phyloP scores from a whole-genome alignment of 495 filamentous ascomycete genomes.

The Talaromyces ruber region DNA sequence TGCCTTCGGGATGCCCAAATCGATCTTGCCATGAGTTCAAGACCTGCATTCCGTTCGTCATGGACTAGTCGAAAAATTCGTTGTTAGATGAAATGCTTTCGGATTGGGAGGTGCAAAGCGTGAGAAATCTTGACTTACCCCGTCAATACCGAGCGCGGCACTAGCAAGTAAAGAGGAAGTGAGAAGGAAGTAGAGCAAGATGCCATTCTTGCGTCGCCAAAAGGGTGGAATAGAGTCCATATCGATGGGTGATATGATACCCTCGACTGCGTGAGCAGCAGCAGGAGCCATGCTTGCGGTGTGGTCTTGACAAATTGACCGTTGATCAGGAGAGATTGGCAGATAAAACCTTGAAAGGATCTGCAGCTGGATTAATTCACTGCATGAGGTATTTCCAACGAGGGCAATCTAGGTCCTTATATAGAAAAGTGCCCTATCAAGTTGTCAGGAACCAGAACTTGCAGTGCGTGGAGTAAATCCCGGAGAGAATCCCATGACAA shows the following conservation, averaged over 20 bases:
- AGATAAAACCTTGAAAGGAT: not conserved
- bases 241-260: conserved; percentile 19
- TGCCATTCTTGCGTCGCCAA: conserved; percentile 22
- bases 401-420: not conserved
- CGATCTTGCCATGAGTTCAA: conserved; percentile 20
- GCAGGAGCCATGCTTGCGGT: conserved; percentile 13
- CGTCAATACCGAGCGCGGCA: conserved; percentile 20
- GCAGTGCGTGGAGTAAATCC: not conserved
- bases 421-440: not conserved
- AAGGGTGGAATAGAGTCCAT: conserved; percentile 17
- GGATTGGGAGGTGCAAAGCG: not conserved
- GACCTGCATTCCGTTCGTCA: conserved; percentile 28
- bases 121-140: conserved; percentile 10
- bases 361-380: not conserved
- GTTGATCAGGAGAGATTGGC: not conserved
- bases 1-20: conserved; percentile 38
- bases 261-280: conserved; percentile 15
- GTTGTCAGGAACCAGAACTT: not conserved
- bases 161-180: conserved; percentile 21
- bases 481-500: not conserved
- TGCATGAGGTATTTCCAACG: not conserved
- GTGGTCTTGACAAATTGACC: not conserved
- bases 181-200: conserved; percentile 21
- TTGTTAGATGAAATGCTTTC: not conserved
- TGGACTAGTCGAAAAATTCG: conserved; percentile 8